A percentile compares a stretch with the other conserved stretches of the same genome.
Conservation (phyloP, 164 flowering plant genomes). For the Nymphaea thermarum region DNA sequence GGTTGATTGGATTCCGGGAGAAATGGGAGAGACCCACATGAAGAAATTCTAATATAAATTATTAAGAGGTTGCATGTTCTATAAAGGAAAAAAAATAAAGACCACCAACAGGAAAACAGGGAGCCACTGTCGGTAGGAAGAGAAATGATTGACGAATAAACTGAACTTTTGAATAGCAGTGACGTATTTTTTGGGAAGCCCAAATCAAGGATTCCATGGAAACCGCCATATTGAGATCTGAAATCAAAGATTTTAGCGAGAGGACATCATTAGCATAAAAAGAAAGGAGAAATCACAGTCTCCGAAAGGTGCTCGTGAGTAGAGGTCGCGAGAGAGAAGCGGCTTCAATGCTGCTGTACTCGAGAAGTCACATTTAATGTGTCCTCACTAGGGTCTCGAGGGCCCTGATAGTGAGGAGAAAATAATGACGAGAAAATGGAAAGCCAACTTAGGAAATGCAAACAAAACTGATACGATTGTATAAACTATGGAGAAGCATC, state of each 20-base stretch:
- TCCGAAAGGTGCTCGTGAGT: neutral
- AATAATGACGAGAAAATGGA: neutral
- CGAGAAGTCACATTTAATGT: neutral
- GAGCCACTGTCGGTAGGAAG: neutral
- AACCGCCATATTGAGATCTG: neutral
- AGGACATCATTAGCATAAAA: too few species aligned
- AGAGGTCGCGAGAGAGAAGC: neutral
- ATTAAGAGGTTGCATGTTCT: neutral
- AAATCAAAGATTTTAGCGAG: too few species aligned
- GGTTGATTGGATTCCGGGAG: neutral
- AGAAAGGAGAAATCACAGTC: too few species aligned
- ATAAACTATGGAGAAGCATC: neutral
- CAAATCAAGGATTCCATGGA: neutral
- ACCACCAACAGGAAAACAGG: neutral
- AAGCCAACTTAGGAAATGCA: neutral
- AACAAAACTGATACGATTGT: neutral
- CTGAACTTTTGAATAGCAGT: neutral
- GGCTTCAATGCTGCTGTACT: neutral
- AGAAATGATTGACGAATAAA: neutral
- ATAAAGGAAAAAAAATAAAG: neutral
- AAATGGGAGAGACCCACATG: neutral
- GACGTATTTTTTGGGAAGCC: neutral
- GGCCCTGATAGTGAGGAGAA: neutral
- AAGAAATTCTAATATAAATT: neutral
- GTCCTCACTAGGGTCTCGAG: neutral